Percentiles rank a stretch among this genome's conserved stretches.
Evolutionary conservation across 202 grass and related monocot species (phyloP).

Genomic region (Musa balbisiana): DNA sequence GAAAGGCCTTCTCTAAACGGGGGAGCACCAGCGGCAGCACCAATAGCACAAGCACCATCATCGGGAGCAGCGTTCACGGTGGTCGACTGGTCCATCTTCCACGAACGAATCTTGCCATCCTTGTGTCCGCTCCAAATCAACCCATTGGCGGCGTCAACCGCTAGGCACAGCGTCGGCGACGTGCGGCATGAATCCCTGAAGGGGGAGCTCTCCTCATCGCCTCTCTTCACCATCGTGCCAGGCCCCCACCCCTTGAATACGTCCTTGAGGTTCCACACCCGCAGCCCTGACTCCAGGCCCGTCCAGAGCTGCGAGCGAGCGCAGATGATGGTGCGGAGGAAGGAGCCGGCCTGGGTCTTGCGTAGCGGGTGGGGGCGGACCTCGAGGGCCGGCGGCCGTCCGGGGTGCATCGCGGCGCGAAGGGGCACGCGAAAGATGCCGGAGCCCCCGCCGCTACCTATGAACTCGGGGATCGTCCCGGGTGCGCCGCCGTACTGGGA

Average conservation of each 20-base stretch:
- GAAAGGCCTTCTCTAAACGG: constrained; percentile 73
- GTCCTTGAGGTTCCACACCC: constrained; percentile 72
- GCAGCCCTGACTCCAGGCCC: constrained; percentile 64
- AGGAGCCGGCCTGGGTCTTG: constrained; percentile 88
- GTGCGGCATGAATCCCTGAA: constrained; percentile 64
- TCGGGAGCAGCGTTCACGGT: constrained; percentile 10
- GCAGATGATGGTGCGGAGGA: constrained; percentile 61
- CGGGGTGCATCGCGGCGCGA: constrained; percentile 75
- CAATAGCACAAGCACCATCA: not conserved
- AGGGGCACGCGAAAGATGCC: constrained; percentile 74
- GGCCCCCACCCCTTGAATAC: constrained; percentile 50
- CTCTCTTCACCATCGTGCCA: constrained; percentile 37
- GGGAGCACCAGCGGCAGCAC: constrained; percentile 9
- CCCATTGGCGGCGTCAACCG: constrained; percentile 49
- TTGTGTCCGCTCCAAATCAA: constrained; percentile 91
- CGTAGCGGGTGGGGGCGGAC: constrained; percentile 75
- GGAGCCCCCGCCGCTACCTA: constrained; percentile 42
- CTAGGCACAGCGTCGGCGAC: constrained; percentile 56
- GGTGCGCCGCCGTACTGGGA: constrained; percentile 55
- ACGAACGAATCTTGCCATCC: constrained; percentile 84
- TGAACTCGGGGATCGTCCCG: constrained; percentile 66
- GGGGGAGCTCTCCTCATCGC: constrained; percentile 77
- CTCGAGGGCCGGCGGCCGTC: constrained; percentile 69
- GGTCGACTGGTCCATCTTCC: constrained; percentile 53
- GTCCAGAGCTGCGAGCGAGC: constrained; percentile 78